Conservation (phyloP, 2,329 filamentous ascomycete species). For the Didymella pinodella region DNA sequence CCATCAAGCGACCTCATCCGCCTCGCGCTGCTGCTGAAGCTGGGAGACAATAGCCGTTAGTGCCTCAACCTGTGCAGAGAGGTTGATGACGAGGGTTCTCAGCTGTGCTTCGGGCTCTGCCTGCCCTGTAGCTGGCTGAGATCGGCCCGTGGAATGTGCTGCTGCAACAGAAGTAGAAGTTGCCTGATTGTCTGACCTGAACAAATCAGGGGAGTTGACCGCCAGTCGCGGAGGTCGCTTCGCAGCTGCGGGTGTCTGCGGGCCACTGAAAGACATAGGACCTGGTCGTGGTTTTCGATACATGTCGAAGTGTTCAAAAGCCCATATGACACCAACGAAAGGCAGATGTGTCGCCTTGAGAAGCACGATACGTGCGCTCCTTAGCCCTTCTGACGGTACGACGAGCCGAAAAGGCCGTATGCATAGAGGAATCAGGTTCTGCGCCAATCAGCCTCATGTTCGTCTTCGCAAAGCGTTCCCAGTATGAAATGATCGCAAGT, state of each 20-base stretch:
- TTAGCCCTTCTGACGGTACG: conserved; percentile 69
- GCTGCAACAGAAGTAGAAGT: conserved; percentile 30
- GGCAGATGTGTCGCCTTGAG: conserved; percentile 70
- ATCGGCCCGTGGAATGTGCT: conserved; percentile 22
- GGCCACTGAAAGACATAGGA: conserved; percentile 43
- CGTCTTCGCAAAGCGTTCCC: conserved; percentile 2
- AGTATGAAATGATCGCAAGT: background rate
- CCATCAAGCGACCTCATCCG: conserved; percentile 45
- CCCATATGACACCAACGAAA: conserved; percentile 72
- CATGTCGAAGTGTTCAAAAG: conserved; percentile 64
- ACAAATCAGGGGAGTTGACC: conserved; percentile 44
- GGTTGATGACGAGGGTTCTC: conserved; percentile 49
- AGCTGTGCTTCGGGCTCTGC: conserved; percentile 45
- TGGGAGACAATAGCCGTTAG: conserved; percentile 51
- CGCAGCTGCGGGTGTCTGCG: conserved; percentile 37
- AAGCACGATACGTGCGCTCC: conserved; percentile 65
- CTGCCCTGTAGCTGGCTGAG: conserved; percentile 31
- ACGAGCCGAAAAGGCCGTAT: conserved; percentile 77
- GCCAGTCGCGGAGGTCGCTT: conserved; percentile 42
- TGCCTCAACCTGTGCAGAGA: conserved; percentile 51
- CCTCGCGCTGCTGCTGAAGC: conserved; percentile 47
- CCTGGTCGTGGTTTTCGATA: conserved; percentile 32
- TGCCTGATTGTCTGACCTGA: conserved; percentile 37
- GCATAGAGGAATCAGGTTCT: conserved; percentile 77
- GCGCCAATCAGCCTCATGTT: conserved; percentile 42